phyloP scores from a whole-genome alignment of 352 stramenopile genomes.

The Albugo candida region DNA sequence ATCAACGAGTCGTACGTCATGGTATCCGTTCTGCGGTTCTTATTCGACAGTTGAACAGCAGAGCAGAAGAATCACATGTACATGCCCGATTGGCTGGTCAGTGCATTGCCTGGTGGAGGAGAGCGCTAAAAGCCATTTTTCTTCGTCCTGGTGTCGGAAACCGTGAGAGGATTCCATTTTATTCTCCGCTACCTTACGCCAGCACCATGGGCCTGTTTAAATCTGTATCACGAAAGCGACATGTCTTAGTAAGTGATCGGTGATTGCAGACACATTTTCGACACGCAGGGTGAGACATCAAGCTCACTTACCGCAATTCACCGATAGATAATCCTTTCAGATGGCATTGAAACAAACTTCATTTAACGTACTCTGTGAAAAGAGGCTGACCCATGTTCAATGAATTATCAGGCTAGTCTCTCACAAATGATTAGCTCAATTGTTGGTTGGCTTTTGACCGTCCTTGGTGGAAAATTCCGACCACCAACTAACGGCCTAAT shows the following conservation, averaged over 20 bases:
- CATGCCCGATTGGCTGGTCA: constrained; percentile 53
- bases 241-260: constrained; percentile 40
- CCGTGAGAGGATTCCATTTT: constrained; percentile 42
- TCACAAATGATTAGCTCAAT: too few species aligned
- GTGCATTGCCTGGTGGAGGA: constrained; percentile 30
- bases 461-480: too few species aligned
- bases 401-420: too few species aligned
- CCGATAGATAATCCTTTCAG: constrained; percentile 28
- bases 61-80: constrained; percentile 54
- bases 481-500: too few species aligned
- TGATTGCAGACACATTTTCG: constrained; percentile 17
- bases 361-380: too few species aligned
- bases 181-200: constrained; percentile 28
- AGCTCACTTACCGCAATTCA: constrained; percentile 27
- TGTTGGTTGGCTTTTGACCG: too few species aligned
- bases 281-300: constrained; percentile 9
- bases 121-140: constrained; percentile 29
- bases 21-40: background rate
- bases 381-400: too few species aligned
- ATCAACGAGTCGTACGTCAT: too few species aligned
- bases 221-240: constrained; percentile 31
- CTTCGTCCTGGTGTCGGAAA: constrained; percentile 31
- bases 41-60: constrained; percentile 43
- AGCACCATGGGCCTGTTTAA: constrained; percentile 31
- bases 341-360: constrained; percentile 22